Evolutionary conservation across 768 basidiomycete genomes (phyloP).

Genomic region (Pisolithus marmoratus): DNA sequence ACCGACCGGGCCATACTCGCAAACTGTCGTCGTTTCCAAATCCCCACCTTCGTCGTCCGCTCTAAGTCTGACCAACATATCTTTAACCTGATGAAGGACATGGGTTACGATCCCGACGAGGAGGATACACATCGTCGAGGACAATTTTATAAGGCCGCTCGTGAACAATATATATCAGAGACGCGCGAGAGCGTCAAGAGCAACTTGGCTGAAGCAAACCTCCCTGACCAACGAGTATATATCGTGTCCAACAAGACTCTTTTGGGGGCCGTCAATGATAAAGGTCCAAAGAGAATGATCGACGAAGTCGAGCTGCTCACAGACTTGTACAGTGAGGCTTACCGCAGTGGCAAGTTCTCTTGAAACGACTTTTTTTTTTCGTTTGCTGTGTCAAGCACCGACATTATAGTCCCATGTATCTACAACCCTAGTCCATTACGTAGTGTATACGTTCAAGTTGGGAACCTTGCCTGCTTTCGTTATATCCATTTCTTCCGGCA

Average conservation of each 20-base stretch:
- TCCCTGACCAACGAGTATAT: constrained; percentile 14
- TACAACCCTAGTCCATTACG: too few species aligned
- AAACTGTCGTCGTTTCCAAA: constrained; percentile 25
- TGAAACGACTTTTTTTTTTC: too few species aligned
- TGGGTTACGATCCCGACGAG: constrained; percentile 17
- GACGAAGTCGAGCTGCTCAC: constrained; percentile 7
- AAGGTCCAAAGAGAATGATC: constrained; percentile 2
- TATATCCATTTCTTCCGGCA: too few species aligned
- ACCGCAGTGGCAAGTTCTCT: too few species aligned
- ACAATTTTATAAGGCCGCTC: constrained; percentile 3
- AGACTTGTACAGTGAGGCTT: constrained; percentile 2
- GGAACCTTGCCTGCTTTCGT: too few species aligned
- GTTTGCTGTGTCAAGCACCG: too few species aligned
- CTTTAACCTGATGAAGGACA: constrained; percentile 18
- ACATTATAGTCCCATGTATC: too few species aligned
- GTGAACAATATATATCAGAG: constrained; percentile 6
- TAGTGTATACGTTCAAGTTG: too few species aligned
- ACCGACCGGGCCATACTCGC: constrained; percentile 30
- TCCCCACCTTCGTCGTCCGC: constrained; percentile 30
- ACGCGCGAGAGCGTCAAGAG: constrained; percentile 10
- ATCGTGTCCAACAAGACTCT: constrained; percentile 10
- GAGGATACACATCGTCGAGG: not conserved
- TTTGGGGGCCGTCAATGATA: constrained; percentile 2
- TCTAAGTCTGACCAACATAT: constrained; percentile 11
- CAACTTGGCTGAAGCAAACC: constrained; percentile 6